These are phyloP conservation scores for Glebionis coronaria DNA, from an alignment of 129 eudicot species.

Conservation along the genomic window DNA sequence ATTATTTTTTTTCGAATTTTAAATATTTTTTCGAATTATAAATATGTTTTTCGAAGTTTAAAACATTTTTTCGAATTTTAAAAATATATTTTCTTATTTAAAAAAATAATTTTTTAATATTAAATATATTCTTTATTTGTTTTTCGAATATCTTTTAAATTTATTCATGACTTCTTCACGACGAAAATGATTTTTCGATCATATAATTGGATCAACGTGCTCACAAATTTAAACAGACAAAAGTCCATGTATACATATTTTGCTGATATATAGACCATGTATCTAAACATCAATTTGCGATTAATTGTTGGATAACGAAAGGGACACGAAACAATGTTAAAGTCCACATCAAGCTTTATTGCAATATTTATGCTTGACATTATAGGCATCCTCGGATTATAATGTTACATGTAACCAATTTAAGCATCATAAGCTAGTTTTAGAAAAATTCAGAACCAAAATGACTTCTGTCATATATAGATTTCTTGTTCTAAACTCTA, in stretches of 20 bases:
- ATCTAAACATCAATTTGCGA: neutral
- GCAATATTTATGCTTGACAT: constrained; percentile 10
- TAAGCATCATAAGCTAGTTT: neutral
- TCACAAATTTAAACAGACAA: no score
- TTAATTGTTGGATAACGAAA: neutral
- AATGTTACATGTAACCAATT: constrained; percentile 10
- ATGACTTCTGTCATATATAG: neutral
- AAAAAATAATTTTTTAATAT: no score
- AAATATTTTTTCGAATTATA: no score
- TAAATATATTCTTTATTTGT: no score
- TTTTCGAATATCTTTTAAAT: no score
- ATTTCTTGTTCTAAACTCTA: constrained; percentile 9
- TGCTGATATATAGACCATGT: neutral
- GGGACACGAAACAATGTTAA: constrained; percentile 14
- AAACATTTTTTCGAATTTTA: no score
- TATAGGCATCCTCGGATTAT: neutral
- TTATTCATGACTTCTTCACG: no score
- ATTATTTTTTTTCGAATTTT: no score
- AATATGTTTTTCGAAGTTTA: no score
- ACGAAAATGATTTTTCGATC: neutral
- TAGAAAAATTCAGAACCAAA: neutral
- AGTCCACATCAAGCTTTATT: neutral
- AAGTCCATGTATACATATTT: neutral
- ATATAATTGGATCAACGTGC: neutral
- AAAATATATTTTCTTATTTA: no score